A percentile compares a stretch with the other conserved stretches of the same genome.
Conservation (phyloP, 495 filamentous ascomycete species). For the Bombardia bombarda region DNA sequence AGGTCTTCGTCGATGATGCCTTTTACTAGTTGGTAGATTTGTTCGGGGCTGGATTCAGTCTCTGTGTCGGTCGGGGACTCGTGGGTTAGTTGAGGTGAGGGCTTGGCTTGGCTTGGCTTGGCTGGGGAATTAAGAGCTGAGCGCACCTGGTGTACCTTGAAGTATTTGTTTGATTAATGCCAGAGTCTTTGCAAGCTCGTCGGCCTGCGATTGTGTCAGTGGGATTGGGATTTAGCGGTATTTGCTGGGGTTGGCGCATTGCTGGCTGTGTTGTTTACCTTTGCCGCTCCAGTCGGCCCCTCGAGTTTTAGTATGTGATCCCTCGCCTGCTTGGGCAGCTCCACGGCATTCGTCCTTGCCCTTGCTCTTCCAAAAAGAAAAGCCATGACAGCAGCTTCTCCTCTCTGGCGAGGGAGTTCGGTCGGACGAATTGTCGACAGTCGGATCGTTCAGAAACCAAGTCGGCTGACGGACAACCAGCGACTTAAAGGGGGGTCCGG, state of each 20-base stretch:
- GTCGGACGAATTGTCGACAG: not conserved
- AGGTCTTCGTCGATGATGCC: conserved; percentile 82
- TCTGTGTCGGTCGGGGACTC: conserved; percentile 42
- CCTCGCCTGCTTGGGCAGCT: conserved; percentile 45
- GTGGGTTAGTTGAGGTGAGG: not conserved
- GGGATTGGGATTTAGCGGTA: not conserved
- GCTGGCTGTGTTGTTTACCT: conserved; percentile 38
- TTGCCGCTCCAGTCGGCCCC: conserved; percentile 40
- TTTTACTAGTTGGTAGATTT: conserved; percentile 70
- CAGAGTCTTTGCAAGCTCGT: conserved; percentile 59
- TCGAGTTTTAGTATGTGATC: conserved; percentile 49
- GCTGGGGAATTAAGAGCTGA: no score
- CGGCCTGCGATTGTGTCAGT: conserved; percentile 29
- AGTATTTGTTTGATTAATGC: conserved; percentile 76
- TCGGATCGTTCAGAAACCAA: not conserved
- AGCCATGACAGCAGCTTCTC: conserved; percentile 53
- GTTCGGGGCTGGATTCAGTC: conserved; percentile 74
- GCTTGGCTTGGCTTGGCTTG: not conserved
- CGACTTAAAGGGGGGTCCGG: no score
- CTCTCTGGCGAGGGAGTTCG: not conserved
- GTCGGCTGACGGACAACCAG: no score
- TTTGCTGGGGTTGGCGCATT: no score
- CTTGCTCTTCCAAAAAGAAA: conserved; percentile 81
- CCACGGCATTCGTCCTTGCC: conserved; percentile 45
- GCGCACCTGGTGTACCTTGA: conserved; percentile 72